phyloP scores from a whole-genome alignment of 2,329 filamentous ascomycete species.

The Chaetomiaceae sp. region DNA sequence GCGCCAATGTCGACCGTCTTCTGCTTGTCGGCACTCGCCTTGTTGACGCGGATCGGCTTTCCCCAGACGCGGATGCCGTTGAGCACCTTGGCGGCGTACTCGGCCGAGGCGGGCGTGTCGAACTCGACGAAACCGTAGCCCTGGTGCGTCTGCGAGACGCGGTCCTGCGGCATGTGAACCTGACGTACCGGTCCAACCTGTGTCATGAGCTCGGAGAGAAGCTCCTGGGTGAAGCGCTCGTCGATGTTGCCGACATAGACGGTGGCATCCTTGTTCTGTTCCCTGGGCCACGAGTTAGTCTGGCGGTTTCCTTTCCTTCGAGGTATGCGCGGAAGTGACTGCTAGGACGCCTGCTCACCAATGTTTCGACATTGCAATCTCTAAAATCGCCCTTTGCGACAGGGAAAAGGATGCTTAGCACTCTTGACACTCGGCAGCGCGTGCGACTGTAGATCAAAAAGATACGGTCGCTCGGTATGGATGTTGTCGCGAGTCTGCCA shows the following conservation, averaged over 20 bases:
- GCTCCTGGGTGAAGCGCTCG: conserved; percentile 82
- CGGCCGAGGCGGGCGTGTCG: conserved; percentile 88
- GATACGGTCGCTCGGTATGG: too few species aligned
- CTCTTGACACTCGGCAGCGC: too few species aligned
- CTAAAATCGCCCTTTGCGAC: too few species aligned
- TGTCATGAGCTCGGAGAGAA: conserved; percentile 97
- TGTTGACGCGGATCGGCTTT: conserved; percentile 95
- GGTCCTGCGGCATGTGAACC: conserved; percentile 96
- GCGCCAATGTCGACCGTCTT: conserved; percentile 90
- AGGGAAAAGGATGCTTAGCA: too few species aligned
- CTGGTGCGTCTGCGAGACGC: conserved; percentile 93
- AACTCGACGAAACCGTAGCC: conserved; percentile 99
- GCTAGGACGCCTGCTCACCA: conserved; percentile 20
- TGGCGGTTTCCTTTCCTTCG: background rate
- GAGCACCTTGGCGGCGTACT: conserved; percentile 95
- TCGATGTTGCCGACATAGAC: conserved; percentile 98
- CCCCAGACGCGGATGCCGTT: conserved; percentile 90
- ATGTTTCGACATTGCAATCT: conserved; percentile 29
- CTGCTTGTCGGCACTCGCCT: conserved; percentile 85
- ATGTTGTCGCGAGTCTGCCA: too few species aligned
- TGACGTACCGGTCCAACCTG: conserved; percentile 97
- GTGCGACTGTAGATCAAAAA: too few species aligned
- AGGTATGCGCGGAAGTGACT: background rate
- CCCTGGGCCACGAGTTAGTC: conserved; percentile 48
- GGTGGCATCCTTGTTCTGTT: conserved; percentile 96